Conservation (phyloP, 2,329 filamentous ascomycete species). For the Pseudofabraea citricarpa region DNA sequence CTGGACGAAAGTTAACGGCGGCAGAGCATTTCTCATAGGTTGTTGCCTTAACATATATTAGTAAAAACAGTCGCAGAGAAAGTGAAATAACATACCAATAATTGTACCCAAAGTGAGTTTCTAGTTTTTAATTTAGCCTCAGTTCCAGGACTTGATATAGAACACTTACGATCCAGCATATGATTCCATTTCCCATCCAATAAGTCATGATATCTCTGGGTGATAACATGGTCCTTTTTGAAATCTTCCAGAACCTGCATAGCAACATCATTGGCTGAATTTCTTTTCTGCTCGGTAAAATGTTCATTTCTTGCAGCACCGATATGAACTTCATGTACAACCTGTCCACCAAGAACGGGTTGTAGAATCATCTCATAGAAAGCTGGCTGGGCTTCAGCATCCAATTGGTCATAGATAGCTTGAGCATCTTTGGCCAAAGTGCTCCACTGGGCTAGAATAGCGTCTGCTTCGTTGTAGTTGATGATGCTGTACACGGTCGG, state of each 20-base stretch:
- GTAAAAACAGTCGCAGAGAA: too few relatives aligned
- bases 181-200: conserved; percentile 58
- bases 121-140: conserved; percentile 26
- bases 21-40: conserved; percentile 65
- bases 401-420: conserved; percentile 48
- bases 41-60: conserved; percentile 70
- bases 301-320: conserved; percentile 46
- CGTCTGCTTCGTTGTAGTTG: conserved; percentile 61
- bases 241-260: conserved; percentile 47
- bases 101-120: conserved; percentile 50
- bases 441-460: conserved; percentile 50
- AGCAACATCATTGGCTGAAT: conserved; percentile 49
- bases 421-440: conserved; percentile 48
- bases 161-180: conserved; percentile 49
- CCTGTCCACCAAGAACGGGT: conserved; percentile 52
- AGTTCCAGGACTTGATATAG: not conserved
- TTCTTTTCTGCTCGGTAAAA: conserved; percentile 51
- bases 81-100: not conserved
- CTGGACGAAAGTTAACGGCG: conserved; percentile 56
- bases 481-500: conserved; percentile 53
- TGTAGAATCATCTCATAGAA: conserved; percentile 62
- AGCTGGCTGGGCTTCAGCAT: conserved; percentile 44
- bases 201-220: conserved; percentile 50
- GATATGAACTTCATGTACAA: conserved; percentile 49
- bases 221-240: conserved; percentile 51